Percentiles rank a stretch among this genome's conserved stretches.
These are phyloP conservation scores for Aegle marmelos DNA, from an alignment of 345 rosid species.

Conservation along the genomic window DNA sequence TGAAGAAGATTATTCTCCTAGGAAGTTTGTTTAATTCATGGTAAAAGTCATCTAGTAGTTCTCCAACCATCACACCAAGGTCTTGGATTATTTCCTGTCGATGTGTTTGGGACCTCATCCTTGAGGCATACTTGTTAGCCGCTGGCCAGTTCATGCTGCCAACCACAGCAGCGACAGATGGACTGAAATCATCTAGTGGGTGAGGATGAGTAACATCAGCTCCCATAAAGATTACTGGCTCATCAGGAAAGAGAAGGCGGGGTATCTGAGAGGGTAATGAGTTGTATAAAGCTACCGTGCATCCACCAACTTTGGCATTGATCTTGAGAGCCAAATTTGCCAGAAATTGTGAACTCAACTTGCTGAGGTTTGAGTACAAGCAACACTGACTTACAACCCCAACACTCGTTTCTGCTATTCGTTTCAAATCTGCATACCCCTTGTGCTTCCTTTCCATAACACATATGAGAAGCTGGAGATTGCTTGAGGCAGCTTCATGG, in stretches of 20 bases:
- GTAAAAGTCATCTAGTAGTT: conserved; percentile 72
- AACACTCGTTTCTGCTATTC: conserved; percentile 86
- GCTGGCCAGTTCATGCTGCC: conserved; percentile 99
- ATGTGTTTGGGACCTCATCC: conserved; percentile 98
- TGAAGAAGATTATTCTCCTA: conserved; percentile 77
- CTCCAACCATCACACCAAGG: conserved; percentile 79
- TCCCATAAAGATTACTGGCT: conserved; percentile 97
- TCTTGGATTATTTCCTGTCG: conserved; percentile 89
- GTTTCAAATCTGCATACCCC: conserved; percentile 86
- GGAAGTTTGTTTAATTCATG: conserved; percentile 68
- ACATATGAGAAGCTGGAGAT: conserved; percentile 80
- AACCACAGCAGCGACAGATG: conserved; percentile 95
- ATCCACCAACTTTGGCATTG: conserved; percentile 94
- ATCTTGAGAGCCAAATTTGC: conserved; percentile 94
- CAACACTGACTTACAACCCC: conserved; percentile 93
- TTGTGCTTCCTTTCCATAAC: conserved; percentile 94
- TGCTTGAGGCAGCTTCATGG: conserved; percentile 56
- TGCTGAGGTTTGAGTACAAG: conserved; percentile 75
- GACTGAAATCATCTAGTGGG: conserved; percentile 90
- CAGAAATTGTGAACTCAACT: conserved; percentile 80
- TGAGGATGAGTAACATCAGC: conserved; percentile 99
- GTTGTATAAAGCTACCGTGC: conserved; percentile 78
- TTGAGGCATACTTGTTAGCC: conserved; percentile 79
- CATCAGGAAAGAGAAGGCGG: conserved; percentile 52
- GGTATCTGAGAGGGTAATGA: conserved; percentile 84